These are phyloP conservation scores for Phytopythium mirpurense DNA, from an alignment of 352 stramenopile species.

Conservation along the genomic window DNA sequence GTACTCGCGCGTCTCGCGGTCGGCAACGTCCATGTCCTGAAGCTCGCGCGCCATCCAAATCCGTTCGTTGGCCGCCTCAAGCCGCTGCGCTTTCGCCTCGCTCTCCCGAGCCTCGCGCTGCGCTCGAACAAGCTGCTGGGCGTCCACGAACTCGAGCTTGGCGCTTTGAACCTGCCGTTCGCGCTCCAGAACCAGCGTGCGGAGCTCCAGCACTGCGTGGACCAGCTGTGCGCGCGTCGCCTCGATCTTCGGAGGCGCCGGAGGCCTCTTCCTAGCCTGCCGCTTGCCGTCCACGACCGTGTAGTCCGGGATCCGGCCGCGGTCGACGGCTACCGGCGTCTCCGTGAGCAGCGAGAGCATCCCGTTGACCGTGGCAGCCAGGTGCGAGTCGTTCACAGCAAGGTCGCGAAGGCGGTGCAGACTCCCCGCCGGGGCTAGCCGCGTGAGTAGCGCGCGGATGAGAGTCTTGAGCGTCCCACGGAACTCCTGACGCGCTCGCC, in stretches of 20 bases:
- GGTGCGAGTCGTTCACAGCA: conserved; percentile 16
- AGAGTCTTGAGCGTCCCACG: conserved; percentile 36
- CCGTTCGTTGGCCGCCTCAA: conserved; percentile 26
- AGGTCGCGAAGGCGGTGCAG: conserved; percentile 58
- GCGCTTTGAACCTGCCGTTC: conserved; percentile 21
- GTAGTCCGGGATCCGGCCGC: background rate
- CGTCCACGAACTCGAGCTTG: conserved; percentile 18
- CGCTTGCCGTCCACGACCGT: conserved; percentile 4
- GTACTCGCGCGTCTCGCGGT: conserved; percentile 46
- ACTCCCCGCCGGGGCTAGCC: conserved; percentile 48
- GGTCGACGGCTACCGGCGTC: conserved; percentile 35
- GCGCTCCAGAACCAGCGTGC: conserved; percentile 20
- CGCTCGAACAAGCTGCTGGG: conserved; percentile 14
- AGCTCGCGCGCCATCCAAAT: conserved; percentile 25
- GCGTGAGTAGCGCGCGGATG: conserved; percentile 35
- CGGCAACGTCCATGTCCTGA: conserved; percentile 32
- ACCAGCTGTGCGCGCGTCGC: conserved; percentile 43
- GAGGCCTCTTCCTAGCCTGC: conserved; percentile 15
- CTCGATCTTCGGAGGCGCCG: conserved; percentile 29
- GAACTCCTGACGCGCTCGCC: conserved; percentile 23
- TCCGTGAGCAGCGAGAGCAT: conserved; percentile 58
- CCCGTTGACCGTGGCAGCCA: conserved; percentile 34
- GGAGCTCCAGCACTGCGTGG: conserved; percentile 37
- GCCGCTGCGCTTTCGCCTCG: conserved; percentile 14
- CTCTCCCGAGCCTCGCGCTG: conserved; percentile 11